Evolutionary conservation across 331 rosid species (phyloP), one percentile per base, ranked within the genome.

Genomic region (Phaseolus coccineus): DNA sequence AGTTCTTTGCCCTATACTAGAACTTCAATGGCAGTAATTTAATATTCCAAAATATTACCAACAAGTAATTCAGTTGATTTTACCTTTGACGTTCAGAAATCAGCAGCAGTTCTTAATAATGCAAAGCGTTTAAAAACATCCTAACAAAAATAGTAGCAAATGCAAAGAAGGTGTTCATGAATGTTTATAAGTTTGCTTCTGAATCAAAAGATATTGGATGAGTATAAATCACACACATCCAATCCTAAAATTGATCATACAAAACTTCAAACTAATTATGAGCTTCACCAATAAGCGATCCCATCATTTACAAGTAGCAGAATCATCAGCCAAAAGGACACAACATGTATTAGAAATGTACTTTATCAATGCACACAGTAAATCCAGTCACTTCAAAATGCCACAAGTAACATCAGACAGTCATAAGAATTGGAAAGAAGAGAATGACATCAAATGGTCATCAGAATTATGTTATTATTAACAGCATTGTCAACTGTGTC

Each of bases 291-390:
- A 9, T 65, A 58, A 12, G 42, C 22, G 11, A 72, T 51, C 52
- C 22, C n/a, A 48, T 9, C 51, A 64, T 25, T 6, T 61, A 10
- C 22, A 11, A 57, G 24, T 57, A 37, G 77, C 71, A 68, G 71
- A 66, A 35, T 30, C 55, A 57, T 33, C 63, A 14, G 53, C 59
- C 55, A 65, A 58, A 8, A 28, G 25, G 58, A 55, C 58, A 11
- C 2, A 35, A 27, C 10, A 52, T 70, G 78, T 35, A 24, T 47
- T 28, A 50, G 16, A 61, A 55, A 33, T 42, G 14, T 19, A 55
- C 15, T 47, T 70, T 52, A 79, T 42, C 79, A 61, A 35, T 30
- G 40, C 69, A 76, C 78, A 82, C 13, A 28, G 30, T 63, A 62
- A 55, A 66, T 44, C 37, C 51, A 11, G 40, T 75, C 30, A 74